Base-by-base conservation (phyloP, 2,329 filamentous ascomycete genomes). In the Exophiala bonariae region DNA sequence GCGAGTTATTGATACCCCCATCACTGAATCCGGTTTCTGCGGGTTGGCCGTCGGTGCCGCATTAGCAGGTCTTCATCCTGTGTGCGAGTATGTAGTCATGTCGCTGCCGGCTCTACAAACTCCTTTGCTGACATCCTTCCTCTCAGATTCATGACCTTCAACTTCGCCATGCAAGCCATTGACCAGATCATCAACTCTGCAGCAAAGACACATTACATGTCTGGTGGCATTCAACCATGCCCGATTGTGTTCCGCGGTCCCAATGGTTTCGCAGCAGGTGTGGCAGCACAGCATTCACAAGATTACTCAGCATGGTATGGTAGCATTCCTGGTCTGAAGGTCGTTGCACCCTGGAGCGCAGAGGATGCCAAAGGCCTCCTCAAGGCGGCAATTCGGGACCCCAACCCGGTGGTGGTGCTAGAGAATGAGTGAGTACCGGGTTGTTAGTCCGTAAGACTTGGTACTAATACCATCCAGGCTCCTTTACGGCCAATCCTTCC, bases 121-220 rank as follows among this genome's bases (percentile, higher is more conserved):
- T 34, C 11, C 30, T 30, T 35, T 31, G 31, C 14, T 32, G 40
- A 31, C 16, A 36, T 53, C n/a, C n/a, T n/a, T 3, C 55, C 93
- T 89, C 93, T 87, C 82, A 93, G 99, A 78, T 99, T 99, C 81
- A 99, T 99, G 93, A 99, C 93, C 66, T 97, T 96, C 84, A 99
- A 99, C 83, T 97, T 97, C 70, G 92, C 93, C 72, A 99, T 99
- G 93, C 93, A 99, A 78, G 89, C 93, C 69, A 99, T 99, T 73
- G 93, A 99, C 72, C 93, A 99, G 73, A 89, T 99, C 69, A 91
- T 99, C 83, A 99, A 99, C 84, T 97, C 92, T 40, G 93, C 80
- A 62, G 93, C 90, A 67, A 99, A 99, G 82, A 99, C 93, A 48
- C 92, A 99, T 67, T 99, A 99, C 81, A 99, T 99, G 93, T 97